These are phyloP conservation scores for Neonectria neomacrospora DNA, from an alignment of 2,329 filamentous ascomycete genomes.

Conservation along the genomic window DNA sequence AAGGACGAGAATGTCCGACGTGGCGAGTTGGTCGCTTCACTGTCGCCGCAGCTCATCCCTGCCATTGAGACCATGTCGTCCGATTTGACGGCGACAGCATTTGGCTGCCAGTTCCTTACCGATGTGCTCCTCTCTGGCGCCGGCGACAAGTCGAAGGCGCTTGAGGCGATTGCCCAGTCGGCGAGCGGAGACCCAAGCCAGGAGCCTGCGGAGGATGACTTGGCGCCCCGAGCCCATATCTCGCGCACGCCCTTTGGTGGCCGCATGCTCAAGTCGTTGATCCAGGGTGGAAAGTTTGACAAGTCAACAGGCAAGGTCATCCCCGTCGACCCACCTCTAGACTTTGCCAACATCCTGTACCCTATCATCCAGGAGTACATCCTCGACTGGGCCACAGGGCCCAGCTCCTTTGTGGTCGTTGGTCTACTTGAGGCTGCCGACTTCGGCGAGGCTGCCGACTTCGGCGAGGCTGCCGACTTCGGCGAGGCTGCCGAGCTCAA, in stretches of 20 bases:
- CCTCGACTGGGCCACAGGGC: conserved; percentile 85
- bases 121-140: conserved; percentile 82
- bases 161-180: conserved; percentile 74
- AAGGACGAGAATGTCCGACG: conserved; percentile 84
- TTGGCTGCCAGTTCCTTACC: conserved; percentile 87
- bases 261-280: conserved; percentile 89
- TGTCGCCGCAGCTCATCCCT: conserved; percentile 80
- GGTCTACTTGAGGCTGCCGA: conserved; percentile 80
- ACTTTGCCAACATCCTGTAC: conserved; percentile 86
- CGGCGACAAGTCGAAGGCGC: conserved; percentile 80
- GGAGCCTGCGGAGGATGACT: conserved; percentile 54
- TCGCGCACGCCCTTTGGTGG: conserved; percentile 73
- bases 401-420: conserved; percentile 87
- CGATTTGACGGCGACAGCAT: conserved; percentile 77
- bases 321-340: conserved; percentile 78
- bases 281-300: conserved; percentile 90
- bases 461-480: conserved; percentile 82
- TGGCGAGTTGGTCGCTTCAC: conserved; percentile 77
- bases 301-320: conserved; percentile 75
- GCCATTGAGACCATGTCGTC: conserved; percentile 75
- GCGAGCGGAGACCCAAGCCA: conserved; percentile 66
- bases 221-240: conserved; percentile 62
- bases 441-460: conserved; percentile 74
- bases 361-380: conserved; percentile 79
- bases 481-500: conserved; percentile 72